Evolutionary conservation across 495 filamentous ascomycete species (phyloP), one percentile per base, ranked within the genome.

Genomic region (Poronia punctata): DNA sequence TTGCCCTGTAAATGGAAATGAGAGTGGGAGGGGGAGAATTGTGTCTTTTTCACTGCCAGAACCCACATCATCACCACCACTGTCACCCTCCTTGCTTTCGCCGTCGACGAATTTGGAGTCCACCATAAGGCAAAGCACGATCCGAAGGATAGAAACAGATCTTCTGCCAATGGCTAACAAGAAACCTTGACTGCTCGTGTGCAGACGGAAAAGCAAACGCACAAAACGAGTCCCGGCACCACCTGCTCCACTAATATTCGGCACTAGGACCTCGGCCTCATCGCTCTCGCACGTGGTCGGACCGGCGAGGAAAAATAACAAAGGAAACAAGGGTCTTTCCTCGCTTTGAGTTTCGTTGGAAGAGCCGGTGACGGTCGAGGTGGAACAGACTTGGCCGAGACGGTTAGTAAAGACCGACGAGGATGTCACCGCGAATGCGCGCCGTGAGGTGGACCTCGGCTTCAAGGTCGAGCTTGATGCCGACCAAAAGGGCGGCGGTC

Each of bases 391-490:
- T 14, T 7, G 11, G 31, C 24, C 24, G 24, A n/a, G n/a, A n/a
- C 33, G 32, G 16, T 27, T 47, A 53, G 38, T 53, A 53, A 31
- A 53, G 46, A 7, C 50, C 50, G 24, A 56, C 53, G 39, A 56
- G 56, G 41, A 67, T 57, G 47, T 67, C 64, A 42, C 64, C 64
- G 23, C 60, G 46, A 29, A 67, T 50, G 43, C 64, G 46, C 16
- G 64, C 64, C 3, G 64, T 67, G 35, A 67, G 48, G 40, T 67
- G 64, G 20, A 67, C 56, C 33, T 67, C 64, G 14, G 64, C 64
- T 45, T 67, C 64, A 22, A 67, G 46, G 46, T 67, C 64, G 27
- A 67, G 49, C 51, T 67, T 67, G 58, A 67, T 65, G 32, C 64
- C 64, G 23, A 67, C 52, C 53, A 65, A 52, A 36, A 67, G 52